Evolutionary conservation across 1,284 basidiomycete species (phyloP).

Genomic region (Rhodotorula mucilaginosa): DNA sequence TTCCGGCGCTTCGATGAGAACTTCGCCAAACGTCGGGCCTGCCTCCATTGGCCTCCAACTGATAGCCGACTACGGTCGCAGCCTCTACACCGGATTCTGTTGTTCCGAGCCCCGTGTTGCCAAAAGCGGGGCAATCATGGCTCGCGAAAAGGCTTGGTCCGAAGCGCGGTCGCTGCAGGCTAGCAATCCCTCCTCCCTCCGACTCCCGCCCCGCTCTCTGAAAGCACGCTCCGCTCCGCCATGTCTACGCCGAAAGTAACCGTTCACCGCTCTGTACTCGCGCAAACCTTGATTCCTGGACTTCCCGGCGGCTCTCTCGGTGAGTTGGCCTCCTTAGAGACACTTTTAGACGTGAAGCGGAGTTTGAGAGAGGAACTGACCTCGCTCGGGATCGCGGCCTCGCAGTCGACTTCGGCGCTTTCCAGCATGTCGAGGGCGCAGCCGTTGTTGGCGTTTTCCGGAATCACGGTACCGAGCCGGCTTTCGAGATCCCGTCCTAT

Average conservation of each 20-base stretch:
- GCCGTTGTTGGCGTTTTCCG: neutral
- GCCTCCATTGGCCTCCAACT: too few relatives aligned
- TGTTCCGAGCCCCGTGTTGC: too few relatives aligned
- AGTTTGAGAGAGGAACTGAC: neutral
- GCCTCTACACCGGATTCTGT: too few relatives aligned
- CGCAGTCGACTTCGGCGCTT: slow-evolving; percentile 4
- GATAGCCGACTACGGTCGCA: too few relatives aligned
- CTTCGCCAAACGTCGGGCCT: too few relatives aligned
- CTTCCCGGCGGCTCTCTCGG: neutral
- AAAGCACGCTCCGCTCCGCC: neutral
- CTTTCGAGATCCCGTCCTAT: slow-evolving; percentile 1
- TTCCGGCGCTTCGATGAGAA: too few relatives aligned
- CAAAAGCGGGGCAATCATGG: too few relatives aligned
- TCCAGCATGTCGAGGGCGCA: neutral
- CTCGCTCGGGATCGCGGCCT: neutral
- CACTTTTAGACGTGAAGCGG: neutral
- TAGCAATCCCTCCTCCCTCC: neutral
- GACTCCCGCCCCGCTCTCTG: neutral
- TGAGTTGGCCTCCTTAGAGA: neutral
- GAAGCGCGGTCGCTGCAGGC: neutral
- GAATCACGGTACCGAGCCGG: slow-evolving; percentile 1
- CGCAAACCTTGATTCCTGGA: neutral
- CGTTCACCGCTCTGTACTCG: neutral
- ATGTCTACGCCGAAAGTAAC: neutral
- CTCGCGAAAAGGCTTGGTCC: too few relatives aligned